Percentiles rank a stretch among this genome's conserved stretches.
Evolutionary conservation across 805 yeast genomes (phyloP).

Genomic region (Pichia rugopelliculosa): DNA sequence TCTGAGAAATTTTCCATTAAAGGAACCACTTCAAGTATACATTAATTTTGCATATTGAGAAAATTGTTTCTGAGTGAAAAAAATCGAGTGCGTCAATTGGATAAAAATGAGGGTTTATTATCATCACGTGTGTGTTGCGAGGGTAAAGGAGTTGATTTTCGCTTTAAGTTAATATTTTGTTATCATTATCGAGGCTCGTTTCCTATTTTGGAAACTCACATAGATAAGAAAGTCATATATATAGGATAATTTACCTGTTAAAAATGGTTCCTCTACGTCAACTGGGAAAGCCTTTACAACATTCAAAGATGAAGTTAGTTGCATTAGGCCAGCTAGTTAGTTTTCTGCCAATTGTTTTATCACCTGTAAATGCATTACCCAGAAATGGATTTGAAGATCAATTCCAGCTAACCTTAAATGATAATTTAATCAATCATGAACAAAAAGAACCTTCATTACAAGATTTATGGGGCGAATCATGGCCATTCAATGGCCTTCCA

Average conservation of each 20-base stretch:
- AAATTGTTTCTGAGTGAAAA: neutral
- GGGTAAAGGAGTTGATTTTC: too few species aligned
- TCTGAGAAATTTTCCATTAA: neutral
- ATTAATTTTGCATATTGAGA: neutral
- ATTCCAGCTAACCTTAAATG: neutral
- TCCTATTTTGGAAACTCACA: too few species aligned
- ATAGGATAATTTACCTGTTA: too few species aligned
- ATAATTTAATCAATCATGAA: neutral
- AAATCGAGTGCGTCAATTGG: neutral
- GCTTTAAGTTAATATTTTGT: too few species aligned
- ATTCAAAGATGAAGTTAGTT: neutral
- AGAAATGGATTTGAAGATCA: neutral
- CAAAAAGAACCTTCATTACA: slow-evolving; percentile 34
- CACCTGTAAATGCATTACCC: neutral
- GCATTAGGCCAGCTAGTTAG: neutral
- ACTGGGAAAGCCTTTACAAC: too few species aligned
- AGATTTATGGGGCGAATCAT: slow-evolving; percentile 63
- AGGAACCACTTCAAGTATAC: neutral
- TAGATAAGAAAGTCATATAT: too few species aligned
- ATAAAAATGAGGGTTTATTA: neutral
- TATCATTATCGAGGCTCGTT: too few species aligned
- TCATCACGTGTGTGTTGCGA: neutral
- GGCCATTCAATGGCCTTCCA: slow-evolving; percentile 65
- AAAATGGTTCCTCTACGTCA: too few species aligned
- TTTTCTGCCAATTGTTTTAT: neutral